Evolutionary conservation across 352 stramenopile genomes (phyloP).

Genomic region (Pythium utonaiense): DNA sequence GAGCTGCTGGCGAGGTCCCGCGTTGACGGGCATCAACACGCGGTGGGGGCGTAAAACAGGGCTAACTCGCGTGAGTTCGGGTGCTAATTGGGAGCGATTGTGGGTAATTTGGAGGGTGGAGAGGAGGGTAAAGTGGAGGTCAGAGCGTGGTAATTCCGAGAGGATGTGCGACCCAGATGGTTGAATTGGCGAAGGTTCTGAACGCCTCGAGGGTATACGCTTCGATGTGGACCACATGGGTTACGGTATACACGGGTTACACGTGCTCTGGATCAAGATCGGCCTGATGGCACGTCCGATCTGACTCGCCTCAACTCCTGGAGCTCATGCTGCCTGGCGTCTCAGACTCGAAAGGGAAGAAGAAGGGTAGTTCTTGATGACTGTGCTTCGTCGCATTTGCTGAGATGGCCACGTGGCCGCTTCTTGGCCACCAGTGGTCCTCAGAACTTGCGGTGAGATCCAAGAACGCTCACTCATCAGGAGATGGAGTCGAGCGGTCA

Average conservation of each 20-base stretch:
- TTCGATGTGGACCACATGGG: background rate
- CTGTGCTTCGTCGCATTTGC: too few relatives aligned
- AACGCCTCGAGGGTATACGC: conserved; percentile 1
- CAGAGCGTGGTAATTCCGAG: background rate
- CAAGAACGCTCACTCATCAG: too few relatives aligned
- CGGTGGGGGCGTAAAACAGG: background rate
- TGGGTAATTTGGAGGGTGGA: background rate
- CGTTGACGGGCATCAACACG: background rate
- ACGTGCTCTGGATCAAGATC: too few relatives aligned
- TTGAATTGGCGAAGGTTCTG: conserved; percentile 9
- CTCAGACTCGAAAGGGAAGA: too few relatives aligned
- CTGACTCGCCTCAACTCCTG: background rate
- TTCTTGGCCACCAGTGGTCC: background rate
- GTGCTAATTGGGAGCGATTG: background rate
- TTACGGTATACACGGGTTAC: background rate
- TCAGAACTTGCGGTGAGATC: too few relatives aligned
- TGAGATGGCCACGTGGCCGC: background rate
- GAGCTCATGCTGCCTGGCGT: too few relatives aligned
- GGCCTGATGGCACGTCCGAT: too few relatives aligned
- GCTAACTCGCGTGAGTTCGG: background rate
- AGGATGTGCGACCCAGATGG: conserved; percentile 1
- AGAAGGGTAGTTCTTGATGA: too few relatives aligned
- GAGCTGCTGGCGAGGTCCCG: background rate
- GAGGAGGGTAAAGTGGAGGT: background rate
- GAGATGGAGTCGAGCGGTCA: too few relatives aligned